These are phyloP conservation scores for Populus pruinosa DNA, from an alignment of 345 rosid species.

Conservation along the genomic window DNA sequence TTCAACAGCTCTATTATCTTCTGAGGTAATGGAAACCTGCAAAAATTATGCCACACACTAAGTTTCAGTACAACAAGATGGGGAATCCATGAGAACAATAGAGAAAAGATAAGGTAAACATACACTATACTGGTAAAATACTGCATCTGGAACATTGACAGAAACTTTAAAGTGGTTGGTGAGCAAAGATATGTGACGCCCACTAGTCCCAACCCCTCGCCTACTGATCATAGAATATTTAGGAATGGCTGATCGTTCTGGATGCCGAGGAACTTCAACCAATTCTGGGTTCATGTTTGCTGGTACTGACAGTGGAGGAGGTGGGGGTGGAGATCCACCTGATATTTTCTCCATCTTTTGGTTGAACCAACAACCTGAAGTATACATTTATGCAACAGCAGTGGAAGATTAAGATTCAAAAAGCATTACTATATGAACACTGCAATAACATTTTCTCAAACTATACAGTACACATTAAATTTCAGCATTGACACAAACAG, in stretches of 20 bases:
- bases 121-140: conserved; percentile 80
- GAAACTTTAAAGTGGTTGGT: conserved; percentile 71
- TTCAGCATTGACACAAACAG: too few relatives aligned
- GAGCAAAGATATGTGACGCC: conserved; percentile 46
- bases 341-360: conserved; percentile 45
- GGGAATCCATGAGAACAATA: conserved; percentile 10
- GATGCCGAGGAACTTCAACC: conserved; percentile 7
- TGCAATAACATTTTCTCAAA: too few relatives aligned
- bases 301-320: conserved; percentile 30
- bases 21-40: conserved; percentile 63
- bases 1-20: conserved; percentile 48
- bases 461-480: too few relatives aligned
- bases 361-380: not conserved
- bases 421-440: too few relatives aligned
- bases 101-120: conserved; percentile 23
- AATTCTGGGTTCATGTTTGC: conserved; percentile 27
- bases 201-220: conserved; percentile 48
- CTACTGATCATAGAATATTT: conserved; percentile 49
- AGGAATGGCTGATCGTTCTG: conserved; percentile 12
- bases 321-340: conserved; percentile 27
- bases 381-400: not conserved
- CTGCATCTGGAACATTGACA: conserved; percentile 47
- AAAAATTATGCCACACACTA: conserved; percentile 15
- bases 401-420: too few relatives aligned
- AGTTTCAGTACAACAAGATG: conserved; percentile 2